These are phyloP conservation scores for Coemansia javaensis DNA, from an alignment of 192 early-diverging fungal genomes.

Conservation along the genomic window DNA sequence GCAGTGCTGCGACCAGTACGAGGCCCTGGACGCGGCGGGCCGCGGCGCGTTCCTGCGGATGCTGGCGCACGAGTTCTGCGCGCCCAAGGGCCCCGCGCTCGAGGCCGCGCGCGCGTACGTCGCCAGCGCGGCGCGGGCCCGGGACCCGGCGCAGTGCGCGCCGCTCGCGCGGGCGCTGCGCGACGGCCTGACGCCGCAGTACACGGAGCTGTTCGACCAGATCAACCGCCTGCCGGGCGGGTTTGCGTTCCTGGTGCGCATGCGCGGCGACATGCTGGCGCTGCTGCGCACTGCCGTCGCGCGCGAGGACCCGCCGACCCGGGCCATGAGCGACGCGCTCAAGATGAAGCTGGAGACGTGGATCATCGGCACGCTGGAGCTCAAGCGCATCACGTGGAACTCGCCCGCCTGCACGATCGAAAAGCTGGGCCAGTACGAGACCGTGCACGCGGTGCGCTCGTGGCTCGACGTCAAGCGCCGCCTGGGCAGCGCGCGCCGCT, in stretches of 20 bases:
- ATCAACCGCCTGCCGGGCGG: constrained; percentile 74
- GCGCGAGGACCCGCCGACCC: constrained; percentile 48
- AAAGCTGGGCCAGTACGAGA: constrained; percentile 80
- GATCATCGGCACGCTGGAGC: constrained; percentile 71
- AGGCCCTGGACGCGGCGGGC: constrained; percentile 38
- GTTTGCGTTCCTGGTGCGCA: constrained; percentile 71
- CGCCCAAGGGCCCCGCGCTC: constrained; percentile 45
- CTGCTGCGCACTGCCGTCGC: constrained; percentile 18
- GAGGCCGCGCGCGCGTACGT: constrained; percentile 22
- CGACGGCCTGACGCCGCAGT: constrained; percentile 60
- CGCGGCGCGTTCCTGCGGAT: constrained; percentile 10
- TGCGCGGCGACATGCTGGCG: constrained; percentile 71
- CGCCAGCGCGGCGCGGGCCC: not conserved
- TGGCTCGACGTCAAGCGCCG: constrained; percentile 81
- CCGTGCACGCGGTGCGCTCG: constrained; percentile 79
- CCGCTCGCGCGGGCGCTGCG: constrained; percentile 57
- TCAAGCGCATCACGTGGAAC: constrained; percentile 81
- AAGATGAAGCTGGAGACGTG: constrained; percentile 66
- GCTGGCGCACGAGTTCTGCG: constrained; percentile 42
- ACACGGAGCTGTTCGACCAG: constrained; percentile 70
- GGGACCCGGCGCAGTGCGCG: constrained; percentile 17
- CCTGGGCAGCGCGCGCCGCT: constrained; percentile 63
- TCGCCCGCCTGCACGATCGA: constrained; percentile 74
- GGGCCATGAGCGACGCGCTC: constrained; percentile 61
- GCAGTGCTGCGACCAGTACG: constrained; percentile 56